Evolutionary conservation across 2,329 filamentous ascomycete genomes (phyloP).

Genomic region (Beauveria sp.): DNA sequence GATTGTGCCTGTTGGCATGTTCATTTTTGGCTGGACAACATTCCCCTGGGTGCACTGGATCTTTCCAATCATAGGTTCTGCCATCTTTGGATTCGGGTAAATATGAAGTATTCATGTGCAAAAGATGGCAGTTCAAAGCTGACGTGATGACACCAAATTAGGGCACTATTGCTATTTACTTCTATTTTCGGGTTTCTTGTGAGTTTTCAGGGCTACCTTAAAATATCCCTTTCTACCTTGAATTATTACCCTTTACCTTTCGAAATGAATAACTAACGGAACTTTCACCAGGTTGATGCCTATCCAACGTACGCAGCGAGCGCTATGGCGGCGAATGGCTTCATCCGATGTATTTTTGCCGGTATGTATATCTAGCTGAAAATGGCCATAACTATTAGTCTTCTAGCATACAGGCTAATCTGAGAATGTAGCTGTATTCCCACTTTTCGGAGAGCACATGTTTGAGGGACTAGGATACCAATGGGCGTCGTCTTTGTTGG

Average conservation of each 20-base stretch:
- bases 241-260: not conserved
- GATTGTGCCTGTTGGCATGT: constrained; percentile 72
- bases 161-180: constrained; percentile 67
- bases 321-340: constrained; percentile 62
- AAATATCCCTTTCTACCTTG: constrained; percentile 44
- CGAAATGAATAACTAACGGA: too few species aligned
- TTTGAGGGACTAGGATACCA: constrained; percentile 61
- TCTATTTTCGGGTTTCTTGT: constrained; percentile 77
- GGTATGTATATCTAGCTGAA: too few species aligned
- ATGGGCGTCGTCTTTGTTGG: constrained; percentile 59
- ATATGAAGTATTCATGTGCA: not conserved
- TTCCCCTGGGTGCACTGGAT: constrained; percentile 70
- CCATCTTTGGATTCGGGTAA: constrained; percentile 62
- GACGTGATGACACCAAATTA: too few species aligned
- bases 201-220: constrained; percentile 68
- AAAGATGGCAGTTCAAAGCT: constrained; percentile 23
- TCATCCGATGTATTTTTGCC: constrained; percentile 64
- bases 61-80: constrained; percentile 64
- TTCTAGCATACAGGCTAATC: too few species aligned
- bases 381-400: too few species aligned
- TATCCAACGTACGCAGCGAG: too few species aligned
- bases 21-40: constrained; percentile 84
- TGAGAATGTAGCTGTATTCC: constrained; percentile 40
- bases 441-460: constrained; percentile 67
- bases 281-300: too few species aligned